Conservation (phyloP, 2,329 filamentous ascomycete genomes). For the Salinomyces thailandicus region DNA sequence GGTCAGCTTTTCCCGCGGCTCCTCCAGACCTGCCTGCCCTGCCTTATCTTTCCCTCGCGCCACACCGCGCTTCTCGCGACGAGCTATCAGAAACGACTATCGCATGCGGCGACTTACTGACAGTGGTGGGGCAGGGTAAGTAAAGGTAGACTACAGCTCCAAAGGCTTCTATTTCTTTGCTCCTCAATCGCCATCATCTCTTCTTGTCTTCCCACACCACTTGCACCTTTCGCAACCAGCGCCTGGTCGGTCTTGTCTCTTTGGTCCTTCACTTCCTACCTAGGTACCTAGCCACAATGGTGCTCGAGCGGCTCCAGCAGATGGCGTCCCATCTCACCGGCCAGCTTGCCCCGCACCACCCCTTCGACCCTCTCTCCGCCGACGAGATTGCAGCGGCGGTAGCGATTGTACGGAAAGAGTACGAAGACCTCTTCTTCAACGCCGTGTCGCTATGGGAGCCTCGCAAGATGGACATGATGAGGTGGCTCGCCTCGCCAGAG, state of each 20-base stretch:
- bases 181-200: no score
- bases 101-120: neutral
- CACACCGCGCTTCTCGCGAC: neutral
- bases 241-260: no score
- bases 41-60: neutral
- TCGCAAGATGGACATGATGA: slow-evolving; percentile 71
- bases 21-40: neutral
- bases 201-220: neutral
- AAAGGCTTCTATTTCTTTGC: no score
- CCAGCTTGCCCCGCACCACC: slow-evolving; percentile 48
- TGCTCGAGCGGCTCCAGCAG: slow-evolving; percentile 24
- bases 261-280: no score
- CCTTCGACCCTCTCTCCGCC: slow-evolving; percentile 65
- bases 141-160: no score
- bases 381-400: slow-evolving; percentile 65
- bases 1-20: neutral
- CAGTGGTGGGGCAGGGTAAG: no score
- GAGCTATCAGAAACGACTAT: neutral
- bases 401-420: slow-evolving; percentile 55
- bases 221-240: no score
- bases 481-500: slow-evolving; percentile 60
- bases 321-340: slow-evolving; percentile 52
- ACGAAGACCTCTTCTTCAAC: slow-evolving; percentile 71
- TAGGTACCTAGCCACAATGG: slow-evolving; percentile 19
- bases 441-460: slow-evolving; percentile 77